Evolutionary conservation across 108 stramenopile species (phyloP).

Genomic region (Conticribra guillardii): DNA sequence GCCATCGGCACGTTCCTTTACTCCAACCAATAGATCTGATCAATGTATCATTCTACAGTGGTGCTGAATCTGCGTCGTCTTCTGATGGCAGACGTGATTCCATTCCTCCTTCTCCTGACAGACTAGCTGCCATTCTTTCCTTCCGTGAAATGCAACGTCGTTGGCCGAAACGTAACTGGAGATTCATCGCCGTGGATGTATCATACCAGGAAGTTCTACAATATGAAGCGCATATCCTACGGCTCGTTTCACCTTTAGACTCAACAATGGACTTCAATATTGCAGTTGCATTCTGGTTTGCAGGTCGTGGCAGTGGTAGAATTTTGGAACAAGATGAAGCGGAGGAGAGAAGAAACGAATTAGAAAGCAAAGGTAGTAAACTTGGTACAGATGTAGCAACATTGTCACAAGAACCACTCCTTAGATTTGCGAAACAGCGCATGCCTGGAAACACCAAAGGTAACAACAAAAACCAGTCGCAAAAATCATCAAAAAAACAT

Average conservation of each 20-base stretch:
- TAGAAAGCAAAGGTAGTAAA: background rate
- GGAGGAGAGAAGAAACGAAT: background rate
- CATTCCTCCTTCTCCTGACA: conserved; percentile 77
- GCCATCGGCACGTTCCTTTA: conserved; percentile 66
- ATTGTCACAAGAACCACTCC: conserved; percentile 30
- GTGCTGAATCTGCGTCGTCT: conserved; percentile 48
- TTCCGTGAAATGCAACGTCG: conserved; percentile 59
- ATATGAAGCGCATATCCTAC: conserved; percentile 60
- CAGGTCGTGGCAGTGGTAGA: conserved; percentile 70
- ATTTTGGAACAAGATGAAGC: conserved; percentile 18
- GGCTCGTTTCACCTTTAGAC: conserved; percentile 70
- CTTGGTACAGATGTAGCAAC: conserved; percentile 8
- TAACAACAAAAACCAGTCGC: background rate
- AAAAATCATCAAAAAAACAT: conserved; percentile 7
- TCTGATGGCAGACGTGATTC: too few species aligned
- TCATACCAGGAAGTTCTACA: conserved; percentile 73
- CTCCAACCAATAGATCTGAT: conserved; percentile 80
- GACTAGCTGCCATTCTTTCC: conserved; percentile 85
- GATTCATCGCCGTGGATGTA: conserved; percentile 76
- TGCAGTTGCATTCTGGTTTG: conserved; percentile 95
- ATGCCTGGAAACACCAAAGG: background rate
- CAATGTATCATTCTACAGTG: conserved; percentile 86
- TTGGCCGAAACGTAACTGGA: conserved; percentile 75
- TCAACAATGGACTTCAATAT: conserved; percentile 97
- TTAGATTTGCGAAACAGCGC: conserved; percentile 27